A percentile compares a stretch with the other conserved stretches of the same genome.
Evolutionary conservation across 352 stramenopile genomes (phyloP).

Genomic region (Phytopythium delawarense): DNA sequence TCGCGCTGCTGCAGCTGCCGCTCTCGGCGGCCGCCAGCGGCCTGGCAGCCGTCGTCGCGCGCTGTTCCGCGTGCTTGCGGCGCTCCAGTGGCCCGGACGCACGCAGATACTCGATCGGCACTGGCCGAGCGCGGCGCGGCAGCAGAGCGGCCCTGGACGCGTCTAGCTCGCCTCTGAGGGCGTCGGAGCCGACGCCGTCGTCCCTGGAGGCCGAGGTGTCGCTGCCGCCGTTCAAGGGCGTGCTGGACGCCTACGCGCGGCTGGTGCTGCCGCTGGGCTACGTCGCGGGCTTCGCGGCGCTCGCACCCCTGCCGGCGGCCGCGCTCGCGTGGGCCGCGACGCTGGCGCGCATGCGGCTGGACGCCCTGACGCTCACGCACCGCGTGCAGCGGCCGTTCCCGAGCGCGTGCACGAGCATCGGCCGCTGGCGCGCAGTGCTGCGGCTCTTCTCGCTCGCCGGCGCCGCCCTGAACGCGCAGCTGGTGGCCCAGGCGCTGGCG

Average conservation of each 20-base stretch:
- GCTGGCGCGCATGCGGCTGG: constrained; percentile 55
- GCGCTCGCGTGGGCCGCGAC: constrained; percentile 46
- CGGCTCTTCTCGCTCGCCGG: constrained; percentile 41
- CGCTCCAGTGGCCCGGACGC: neutral
- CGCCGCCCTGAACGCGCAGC: constrained; percentile 48
- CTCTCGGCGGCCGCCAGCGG: neutral
- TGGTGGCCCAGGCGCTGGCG: constrained; percentile 11
- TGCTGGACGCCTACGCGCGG: constrained; percentile 77
- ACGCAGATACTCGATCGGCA: neutral
- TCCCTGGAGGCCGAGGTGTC: constrained; percentile 32
- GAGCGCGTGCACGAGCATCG: constrained; percentile 35
- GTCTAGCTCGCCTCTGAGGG: neutral
- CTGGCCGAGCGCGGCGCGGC: neutral
- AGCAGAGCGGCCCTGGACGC: neutral
- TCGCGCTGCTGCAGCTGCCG: constrained; percentile 23
- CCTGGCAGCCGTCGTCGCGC: neutral
- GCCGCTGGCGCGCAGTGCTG: constrained; percentile 61
- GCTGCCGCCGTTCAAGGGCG: constrained; percentile 55
- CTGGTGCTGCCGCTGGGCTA: constrained; percentile 58
- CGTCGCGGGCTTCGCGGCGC: constrained; percentile 59
- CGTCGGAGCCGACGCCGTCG: neutral
- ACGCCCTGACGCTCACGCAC: constrained; percentile 60
- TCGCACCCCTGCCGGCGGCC: constrained; percentile 30
- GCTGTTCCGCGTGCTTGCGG: neutral
- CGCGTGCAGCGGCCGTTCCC: constrained; percentile 66